Conservation (phyloP, 768 basidiomycete species). For the Tylopilus balloui region DNA sequence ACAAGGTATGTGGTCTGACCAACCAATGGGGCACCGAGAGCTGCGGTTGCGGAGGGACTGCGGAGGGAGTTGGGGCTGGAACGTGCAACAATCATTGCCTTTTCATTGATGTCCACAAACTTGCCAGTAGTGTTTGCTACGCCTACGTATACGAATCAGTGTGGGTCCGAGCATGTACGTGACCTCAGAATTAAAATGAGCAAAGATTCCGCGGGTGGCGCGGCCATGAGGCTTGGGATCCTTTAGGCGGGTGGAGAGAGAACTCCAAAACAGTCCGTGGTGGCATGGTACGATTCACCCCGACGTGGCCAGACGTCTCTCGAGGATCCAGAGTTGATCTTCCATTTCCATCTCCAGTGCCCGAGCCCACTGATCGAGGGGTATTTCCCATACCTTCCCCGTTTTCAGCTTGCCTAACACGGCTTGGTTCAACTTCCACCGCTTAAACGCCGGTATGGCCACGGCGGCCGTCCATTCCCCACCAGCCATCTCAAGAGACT, state of each 20-base stretch:
- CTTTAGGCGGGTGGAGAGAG: background rate
- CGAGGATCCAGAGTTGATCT: constrained; percentile 49
- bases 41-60: no score
- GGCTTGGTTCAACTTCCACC: constrained; percentile 31
- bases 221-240: background rate
- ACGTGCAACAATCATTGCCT: no score
- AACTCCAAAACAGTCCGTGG: background rate
- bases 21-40: no score
- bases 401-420: constrained; percentile 17
- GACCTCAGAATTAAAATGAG: background rate
- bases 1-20: background rate
- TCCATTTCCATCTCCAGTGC: constrained; percentile 36
- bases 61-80: no score
- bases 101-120: no score
- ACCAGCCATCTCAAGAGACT: constrained; percentile 31
- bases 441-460: constrained; percentile 42
- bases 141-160: no score
- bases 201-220: background rate
- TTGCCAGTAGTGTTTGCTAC: no score
- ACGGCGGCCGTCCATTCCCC: constrained; percentile 42
- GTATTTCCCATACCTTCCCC: constrained; percentile 22
- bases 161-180: background rate
- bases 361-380: constrained; percentile 19
- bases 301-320: constrained; percentile 19
- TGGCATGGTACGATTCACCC: background rate